Conservation (phyloP, 1,284 basidiomycete genomes). For the Coniferiporia sulphurascens region DNA sequence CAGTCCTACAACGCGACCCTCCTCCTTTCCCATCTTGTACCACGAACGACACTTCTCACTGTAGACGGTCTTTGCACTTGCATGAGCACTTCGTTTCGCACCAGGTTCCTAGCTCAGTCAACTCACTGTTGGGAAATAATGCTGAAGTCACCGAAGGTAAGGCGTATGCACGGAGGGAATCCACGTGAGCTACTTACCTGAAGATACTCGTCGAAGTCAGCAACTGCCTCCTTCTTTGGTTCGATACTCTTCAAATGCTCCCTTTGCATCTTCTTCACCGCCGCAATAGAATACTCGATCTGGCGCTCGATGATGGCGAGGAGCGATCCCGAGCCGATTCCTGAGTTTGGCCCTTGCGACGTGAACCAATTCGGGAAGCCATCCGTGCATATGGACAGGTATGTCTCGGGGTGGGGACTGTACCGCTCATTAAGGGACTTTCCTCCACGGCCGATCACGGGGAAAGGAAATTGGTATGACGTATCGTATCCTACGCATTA, state of each 20-base stretch:
- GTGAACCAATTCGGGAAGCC: conserved; percentile 62
- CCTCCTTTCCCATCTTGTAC: conserved; percentile 59
- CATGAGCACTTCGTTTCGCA: neutral
- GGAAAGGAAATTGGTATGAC: conserved; percentile 44
- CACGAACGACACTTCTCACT: conserved; percentile 56
- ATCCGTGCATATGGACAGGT: conserved; percentile 49
- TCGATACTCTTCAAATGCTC: conserved; percentile 58
- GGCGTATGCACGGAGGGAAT: neutral
- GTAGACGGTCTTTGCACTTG: conserved; percentile 48
- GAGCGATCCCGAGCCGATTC: conserved; percentile 47
- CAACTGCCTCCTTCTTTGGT: conserved; percentile 51
- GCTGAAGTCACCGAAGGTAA: conserved; percentile 24
- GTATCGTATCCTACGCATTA: conserved; percentile 49
- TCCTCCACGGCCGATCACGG: conserved; percentile 48
- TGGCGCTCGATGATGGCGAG: conserved; percentile 50
- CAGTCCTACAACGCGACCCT: conserved; percentile 51
- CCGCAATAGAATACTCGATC: conserved; percentile 48
- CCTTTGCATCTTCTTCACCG: conserved; percentile 52
- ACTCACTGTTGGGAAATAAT: conserved; percentile 45
- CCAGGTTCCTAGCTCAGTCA: neutral
- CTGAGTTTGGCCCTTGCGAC: conserved; percentile 50
- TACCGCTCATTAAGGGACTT: conserved; percentile 44
- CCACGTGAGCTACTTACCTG: conserved; percentile 37
- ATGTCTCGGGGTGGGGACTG: conserved; percentile 48
- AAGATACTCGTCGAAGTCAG: conserved; percentile 53